Evolutionary conservation across 2,329 filamentous ascomycete genomes (phyloP).

Genomic region (Aspergillus alliaceus): DNA sequence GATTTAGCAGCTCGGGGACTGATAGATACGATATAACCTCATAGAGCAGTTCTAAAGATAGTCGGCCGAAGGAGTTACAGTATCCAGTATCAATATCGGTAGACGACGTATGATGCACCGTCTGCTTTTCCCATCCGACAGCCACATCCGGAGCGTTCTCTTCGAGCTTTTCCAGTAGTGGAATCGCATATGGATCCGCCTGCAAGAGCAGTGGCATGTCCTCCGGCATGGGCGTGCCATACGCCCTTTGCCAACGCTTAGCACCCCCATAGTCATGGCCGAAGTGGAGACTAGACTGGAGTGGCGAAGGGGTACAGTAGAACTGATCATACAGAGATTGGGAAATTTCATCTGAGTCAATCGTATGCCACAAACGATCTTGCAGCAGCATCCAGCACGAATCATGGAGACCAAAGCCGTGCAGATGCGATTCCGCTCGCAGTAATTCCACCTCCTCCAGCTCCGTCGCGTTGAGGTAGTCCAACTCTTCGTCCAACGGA

Average conservation of each 20-base stretch:
- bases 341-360: neutral
- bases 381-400: slow-evolving; percentile 17
- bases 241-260: neutral
- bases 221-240: neutral
- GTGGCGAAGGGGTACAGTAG: slow-evolving; percentile 7
- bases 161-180: neutral
- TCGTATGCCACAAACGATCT: neutral
- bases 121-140: too few relatives aligned
- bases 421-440: neutral
- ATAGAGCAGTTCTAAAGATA: slow-evolving; percentile 1
- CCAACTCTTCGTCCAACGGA: neutral
- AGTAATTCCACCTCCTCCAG: neutral
- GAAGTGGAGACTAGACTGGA: slow-evolving; percentile 8
- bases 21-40: slow-evolving; percentile 11
- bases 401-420: slow-evolving; percentile 12
- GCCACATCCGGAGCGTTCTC: neutral
- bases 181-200: slow-evolving; percentile 9
- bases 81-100: neutral
- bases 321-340: slow-evolving; percentile 11
- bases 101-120: neutral
- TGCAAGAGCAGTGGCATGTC: slow-evolving; percentile 1
- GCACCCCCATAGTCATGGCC: slow-evolving; percentile 17
- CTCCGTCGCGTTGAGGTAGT: neutral
- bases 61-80: neutral
- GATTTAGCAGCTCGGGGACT: neutral